Base-by-base conservation (phyloP, 352 stramenopile genomes). In the Phytophthora constricta region DNA sequence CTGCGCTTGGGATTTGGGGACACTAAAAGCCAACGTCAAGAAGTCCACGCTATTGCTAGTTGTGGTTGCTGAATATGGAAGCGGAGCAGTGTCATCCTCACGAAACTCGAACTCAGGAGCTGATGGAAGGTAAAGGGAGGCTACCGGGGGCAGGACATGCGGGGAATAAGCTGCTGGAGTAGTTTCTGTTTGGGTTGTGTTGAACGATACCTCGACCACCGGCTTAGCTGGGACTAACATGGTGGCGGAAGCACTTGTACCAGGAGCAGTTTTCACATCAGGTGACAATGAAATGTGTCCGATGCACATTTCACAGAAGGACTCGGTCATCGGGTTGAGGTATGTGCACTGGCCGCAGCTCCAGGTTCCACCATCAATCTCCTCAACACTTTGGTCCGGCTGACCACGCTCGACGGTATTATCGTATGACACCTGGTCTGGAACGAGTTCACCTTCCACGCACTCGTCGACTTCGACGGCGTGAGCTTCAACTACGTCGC, bases 271-370 rank as follows among this genome's bases (percentile, higher is more conserved):
- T 50, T 68, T 65, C 19, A 70, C 46, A n/a, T 74, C 63, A 1
- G 58, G 57, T 0, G 76, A 85, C 11, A 80, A 58, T 26, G 76
- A 91, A 17, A 86, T 81, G 53, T 89, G 82, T 16, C 74, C 77
- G 16, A 74, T 60, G 39, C 82, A 91, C 65, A 91, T 78, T 23
- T 84, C 79, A 14, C 82, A 91, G 64, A 89, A 91, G 2, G 80
- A 76, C n/a, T 76, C 71, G 25, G 65, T 75, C 50, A 87, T 75
- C n/a, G 74, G 28, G 49, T 91, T 91, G 13, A 78, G 33, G 53
- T 71, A 91, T 5, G 82, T 89, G 62, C 82, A 89, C 56, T 86
- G 80, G 1, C 75, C 68, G 46, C 77, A 89, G 34, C 64, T 81
- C 80, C 80, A 89, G n/a, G 47, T 69, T n/a, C 52, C 48, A 60